Evolutionary conservation across 768 basidiomycete genomes (phyloP).

Genomic region (Aureoboletus auriporus): DNA sequence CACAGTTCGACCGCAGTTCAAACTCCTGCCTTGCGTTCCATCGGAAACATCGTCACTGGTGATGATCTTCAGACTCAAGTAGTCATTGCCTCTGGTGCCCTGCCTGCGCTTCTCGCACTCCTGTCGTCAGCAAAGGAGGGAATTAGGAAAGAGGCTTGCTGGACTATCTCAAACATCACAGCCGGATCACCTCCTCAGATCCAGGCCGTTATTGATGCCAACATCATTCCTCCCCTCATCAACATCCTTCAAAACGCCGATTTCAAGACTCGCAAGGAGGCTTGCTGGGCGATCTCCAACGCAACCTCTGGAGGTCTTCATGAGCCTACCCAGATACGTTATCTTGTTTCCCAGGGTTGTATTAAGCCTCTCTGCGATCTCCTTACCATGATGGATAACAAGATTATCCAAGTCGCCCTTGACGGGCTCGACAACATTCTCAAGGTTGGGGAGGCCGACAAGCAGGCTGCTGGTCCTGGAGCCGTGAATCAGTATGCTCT

Average conservation of each 20-base stretch:
- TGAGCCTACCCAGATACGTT: slow-evolving; percentile 95
- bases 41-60: slow-evolving; percentile 98
- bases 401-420: slow-evolving; percentile 97
- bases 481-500: slow-evolving; percentile 90
- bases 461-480: slow-evolving; percentile 73
- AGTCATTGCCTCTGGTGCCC: slow-evolving; percentile 95
- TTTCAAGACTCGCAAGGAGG: slow-evolving; percentile 99
- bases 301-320: slow-evolving; percentile 97
- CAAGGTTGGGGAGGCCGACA: slow-evolving; percentile 96
- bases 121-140: slow-evolving; percentile 97
- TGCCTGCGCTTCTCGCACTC: slow-evolving; percentile 89
- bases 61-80: slow-evolving; percentile 99
- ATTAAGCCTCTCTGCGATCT: slow-evolving; percentile 98
- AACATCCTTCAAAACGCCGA: slow-evolving; percentile 97
- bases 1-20: slow-evolving; percentile 93
- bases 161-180: slow-evolving; percentile 99
- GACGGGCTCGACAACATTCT: slow-evolving; percentile 98
- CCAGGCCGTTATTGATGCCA: slow-evolving; percentile 95
- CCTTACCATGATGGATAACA: slow-evolving; percentile 98
- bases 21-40: slow-evolving; percentile 95
- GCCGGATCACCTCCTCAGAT: slow-evolving; percentile 97
- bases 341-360: slow-evolving; percentile 95
- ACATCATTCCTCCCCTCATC: slow-evolving; percentile 96
- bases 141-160: slow-evolving; percentile 98
- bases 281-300: slow-evolving; percentile 99